These are phyloP conservation scores for Hondaea fermentalgiana DNA, from an alignment of 108 stramenopile genomes.

Conservation along the genomic window DNA sequence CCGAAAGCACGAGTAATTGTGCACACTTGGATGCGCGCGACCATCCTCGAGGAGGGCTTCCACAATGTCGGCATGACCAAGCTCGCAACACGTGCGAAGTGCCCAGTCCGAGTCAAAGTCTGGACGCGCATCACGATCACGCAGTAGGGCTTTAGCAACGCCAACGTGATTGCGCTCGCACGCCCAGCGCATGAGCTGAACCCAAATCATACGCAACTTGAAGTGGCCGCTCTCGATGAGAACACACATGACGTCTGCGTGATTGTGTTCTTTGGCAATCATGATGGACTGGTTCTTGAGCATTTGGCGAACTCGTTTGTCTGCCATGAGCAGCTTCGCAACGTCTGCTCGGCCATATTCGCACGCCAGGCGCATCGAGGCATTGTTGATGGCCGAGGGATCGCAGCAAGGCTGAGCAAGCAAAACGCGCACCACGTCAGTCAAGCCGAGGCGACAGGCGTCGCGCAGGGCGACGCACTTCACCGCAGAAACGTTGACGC, in stretches of 20 bases:
- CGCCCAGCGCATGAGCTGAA: not conserved
- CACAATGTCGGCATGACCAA: not conserved
- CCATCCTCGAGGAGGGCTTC: not conserved
- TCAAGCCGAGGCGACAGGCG: not conserved
- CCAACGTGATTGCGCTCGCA: not conserved
- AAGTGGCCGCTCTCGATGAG: not conserved
- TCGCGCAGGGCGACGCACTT: not conserved
- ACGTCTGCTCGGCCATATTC: not conserved
- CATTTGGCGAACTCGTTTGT: not conserved
- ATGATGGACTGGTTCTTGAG: not conserved
- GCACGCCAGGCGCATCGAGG: not conserved
- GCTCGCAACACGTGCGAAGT: not conserved
- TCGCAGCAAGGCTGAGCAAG: not conserved
- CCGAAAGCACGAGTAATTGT: not conserved
- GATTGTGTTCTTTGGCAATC: not conserved
- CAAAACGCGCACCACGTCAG: not conserved
- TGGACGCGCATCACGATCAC: not conserved
- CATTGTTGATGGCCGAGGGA: not conserved
- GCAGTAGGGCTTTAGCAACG: not conserved
- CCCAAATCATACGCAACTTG: not conserved
- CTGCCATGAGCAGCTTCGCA: not conserved
- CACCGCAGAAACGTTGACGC: not conserved
- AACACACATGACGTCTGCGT: not conserved
- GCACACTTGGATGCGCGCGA: not conserved
- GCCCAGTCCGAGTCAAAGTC: not conserved